phyloP scores from a whole-genome alignment of 2,329 filamentous ascomycete species.

The Acephala macrosclerotiorum region DNA sequence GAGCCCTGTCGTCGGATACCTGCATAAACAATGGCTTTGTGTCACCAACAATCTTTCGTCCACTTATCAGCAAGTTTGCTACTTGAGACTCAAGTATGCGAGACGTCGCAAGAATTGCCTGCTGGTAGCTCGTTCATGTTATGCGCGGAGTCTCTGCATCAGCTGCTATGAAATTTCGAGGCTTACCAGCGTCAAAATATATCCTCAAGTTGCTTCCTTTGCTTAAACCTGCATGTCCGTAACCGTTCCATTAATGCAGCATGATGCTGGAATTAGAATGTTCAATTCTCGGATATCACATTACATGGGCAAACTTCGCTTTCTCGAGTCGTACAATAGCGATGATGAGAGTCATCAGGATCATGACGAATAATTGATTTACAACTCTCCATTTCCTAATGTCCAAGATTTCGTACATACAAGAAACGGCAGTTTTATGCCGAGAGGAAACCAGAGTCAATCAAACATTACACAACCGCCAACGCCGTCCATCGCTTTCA shows the following conservation, averaged over 20 bases:
- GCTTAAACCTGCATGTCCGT: too few relatives aligned
- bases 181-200: too few relatives aligned
- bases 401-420: conserved; percentile 19
- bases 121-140: too few relatives aligned
- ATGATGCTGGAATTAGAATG: background rate
- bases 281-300: background rate
- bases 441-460: conserved; percentile 14
- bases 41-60: background rate
- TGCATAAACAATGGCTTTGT: conserved; percentile 36
- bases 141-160: too few relatives aligned
- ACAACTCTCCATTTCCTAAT: conserved; percentile 4
- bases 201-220: too few relatives aligned
- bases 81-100: background rate
- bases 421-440: conserved; percentile 13
- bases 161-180: too few relatives aligned
- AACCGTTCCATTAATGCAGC: too few relatives aligned
- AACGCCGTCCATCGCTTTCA: conserved; percentile 27
- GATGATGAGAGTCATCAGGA: background rate
- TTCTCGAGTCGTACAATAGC: background rate
- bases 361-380: background rate
- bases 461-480: conserved; percentile 20
- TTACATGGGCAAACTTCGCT: background rate
- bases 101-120: background rate
- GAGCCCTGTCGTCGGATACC: conserved; percentile 18
- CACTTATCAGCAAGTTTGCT: background rate